Evolutionary conservation across 768 basidiomycete species (phyloP), one percentile per base, ranked within the genome.

Genomic region (Lactarius psammicola): DNA sequence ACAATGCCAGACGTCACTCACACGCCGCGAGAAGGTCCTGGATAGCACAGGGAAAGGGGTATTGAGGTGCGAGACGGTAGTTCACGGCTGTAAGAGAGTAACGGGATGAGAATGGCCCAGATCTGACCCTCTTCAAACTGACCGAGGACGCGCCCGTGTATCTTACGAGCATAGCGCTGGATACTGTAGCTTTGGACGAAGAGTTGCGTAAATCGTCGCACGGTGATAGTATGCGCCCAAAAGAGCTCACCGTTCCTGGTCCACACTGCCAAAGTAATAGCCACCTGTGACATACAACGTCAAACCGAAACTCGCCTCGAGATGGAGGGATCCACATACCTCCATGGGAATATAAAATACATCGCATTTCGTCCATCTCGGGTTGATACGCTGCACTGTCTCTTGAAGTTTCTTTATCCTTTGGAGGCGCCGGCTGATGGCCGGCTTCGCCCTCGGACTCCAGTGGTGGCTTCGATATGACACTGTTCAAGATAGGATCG

Each of bases 21-120:
- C 92, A 98, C 9, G 94, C 88, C 2, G 96, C 92, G 13, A 98
- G 73, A 38, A 87, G 79, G 75, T 98, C 96, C 71, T 97, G 95
- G 8, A 98, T 76, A 1, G 89, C 92, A 69, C 92, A 94, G 17
- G 96, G 96, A 74, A 97, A 98, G 1, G 96, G 96, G 71, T 96
- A 98, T 76, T 98, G 96, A 0, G 96, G 96, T 17, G 95, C 90
- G n/a, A 95, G 84, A 44, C 90, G 84, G 72, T 92, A 92, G 68
- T 90, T 89, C 61, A 92, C 81, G 64, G 89, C 89, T 90, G 66
- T 13, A 61, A 76, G 33, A 49, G 26, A 17, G 34, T 7, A 42
- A 17, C 34, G 49, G 58, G 18, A 11, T 51, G 54, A 53, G 60
- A 6, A 28, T 33, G 9, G 78, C 46, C 30, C n/a, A 28, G 17